phyloP scores from a whole-genome alignment of 768 basidiomycete species.

The Agrocybe pediades region DNA sequence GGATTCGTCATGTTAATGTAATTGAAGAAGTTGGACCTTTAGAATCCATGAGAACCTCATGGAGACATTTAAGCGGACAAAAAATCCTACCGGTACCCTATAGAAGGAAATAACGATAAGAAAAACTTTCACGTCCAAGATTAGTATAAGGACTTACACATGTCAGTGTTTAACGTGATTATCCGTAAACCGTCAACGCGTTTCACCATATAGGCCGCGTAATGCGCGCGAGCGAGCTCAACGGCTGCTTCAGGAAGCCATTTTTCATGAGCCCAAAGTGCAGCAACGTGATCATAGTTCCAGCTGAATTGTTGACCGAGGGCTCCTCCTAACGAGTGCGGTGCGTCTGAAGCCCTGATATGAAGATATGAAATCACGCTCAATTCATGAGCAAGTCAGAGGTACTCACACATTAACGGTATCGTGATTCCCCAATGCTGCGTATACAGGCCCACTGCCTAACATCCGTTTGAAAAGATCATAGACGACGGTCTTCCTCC shows the following conservation, averaged over 20 bases:
- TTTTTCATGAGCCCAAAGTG: slow-evolving; percentile 68
- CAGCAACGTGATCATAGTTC: slow-evolving; percentile 78
- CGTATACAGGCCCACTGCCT: slow-evolving; percentile 72
- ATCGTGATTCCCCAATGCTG: slow-evolving; percentile 79
- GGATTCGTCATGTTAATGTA: slow-evolving; percentile 73
- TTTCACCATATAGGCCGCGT: slow-evolving; percentile 71
- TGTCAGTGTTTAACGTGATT: slow-evolving; percentile 75
- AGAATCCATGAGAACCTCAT: background rate
- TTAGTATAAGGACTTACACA: slow-evolving; percentile 50
- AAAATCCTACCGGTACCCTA: slow-evolving; percentile 37
- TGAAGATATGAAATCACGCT: background rate
- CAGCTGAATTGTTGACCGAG: slow-evolving; percentile 68
- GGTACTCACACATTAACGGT: slow-evolving; percentile 60
- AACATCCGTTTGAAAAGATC: slow-evolving; percentile 66
- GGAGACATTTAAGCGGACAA: background rate
- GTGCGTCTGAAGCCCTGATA: slow-evolving; percentile 59
- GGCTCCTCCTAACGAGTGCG: slow-evolving; percentile 53
- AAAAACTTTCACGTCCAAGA: background rate
- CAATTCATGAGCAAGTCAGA: background rate
- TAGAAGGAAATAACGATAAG: background rate
- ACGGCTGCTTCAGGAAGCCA: slow-evolving; percentile 68
- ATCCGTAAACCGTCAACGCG: slow-evolving; percentile 67
- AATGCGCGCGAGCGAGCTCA: slow-evolving; percentile 62
- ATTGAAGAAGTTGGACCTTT: slow-evolving; percentile 70
- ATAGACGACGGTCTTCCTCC: slow-evolving; percentile 59